Base-by-base conservation (phyloP, 2,329 filamentous ascomycete species). In the Rhinocladiella mackenziei region DNA sequence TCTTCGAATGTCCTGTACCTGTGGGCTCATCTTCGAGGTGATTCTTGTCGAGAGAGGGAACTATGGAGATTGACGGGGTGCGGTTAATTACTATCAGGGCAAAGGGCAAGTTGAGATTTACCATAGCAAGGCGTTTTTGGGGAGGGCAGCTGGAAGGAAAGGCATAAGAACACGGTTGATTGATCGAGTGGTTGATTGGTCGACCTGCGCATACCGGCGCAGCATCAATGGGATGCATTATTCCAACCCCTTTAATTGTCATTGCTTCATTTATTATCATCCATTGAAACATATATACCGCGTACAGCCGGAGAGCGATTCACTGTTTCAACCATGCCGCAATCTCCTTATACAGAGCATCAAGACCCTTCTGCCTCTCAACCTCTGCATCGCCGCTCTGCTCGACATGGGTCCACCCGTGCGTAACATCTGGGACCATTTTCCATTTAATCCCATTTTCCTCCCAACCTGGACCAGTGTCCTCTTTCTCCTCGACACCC, bases 381-480 rank as follows among this genome's bases (percentile, higher is more conserved):
- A 39, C 32, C 31, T 54, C 45, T 8, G 31, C 32, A 9, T 50
- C 43, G 8, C 43, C 43, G 5, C 37, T 41, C 30, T 50, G 28
- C n/a, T 15, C 22, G 17, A 51, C 34, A 33, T 54, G 48, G 14
- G 45, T 55, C 46, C 52, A 55, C 6, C 52, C 50, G 26, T 55
- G 54, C 19, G 35, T 35, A 11, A 43, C 44, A 22, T 41, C 39
- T 3, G 35, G 37, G 9, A 53, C 46, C 26, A 23, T 46, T 13
- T 35, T 29, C 46, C 46, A 56, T 18, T 36, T 48, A 26, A 56
- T 47, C 11, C 52, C 54, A 29, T 50, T 39, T 19, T 40, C 31
- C 33, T 53, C 44, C 57, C 57, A 50, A 49, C 54, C 28, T 11
- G 30, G 34, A 18, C 56, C 56, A 14, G 51, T 50, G 9, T 55